Evolutionary conservation across 2,329 filamentous ascomycete genomes (phyloP).

Genomic region (Penicillium sp.): DNA sequence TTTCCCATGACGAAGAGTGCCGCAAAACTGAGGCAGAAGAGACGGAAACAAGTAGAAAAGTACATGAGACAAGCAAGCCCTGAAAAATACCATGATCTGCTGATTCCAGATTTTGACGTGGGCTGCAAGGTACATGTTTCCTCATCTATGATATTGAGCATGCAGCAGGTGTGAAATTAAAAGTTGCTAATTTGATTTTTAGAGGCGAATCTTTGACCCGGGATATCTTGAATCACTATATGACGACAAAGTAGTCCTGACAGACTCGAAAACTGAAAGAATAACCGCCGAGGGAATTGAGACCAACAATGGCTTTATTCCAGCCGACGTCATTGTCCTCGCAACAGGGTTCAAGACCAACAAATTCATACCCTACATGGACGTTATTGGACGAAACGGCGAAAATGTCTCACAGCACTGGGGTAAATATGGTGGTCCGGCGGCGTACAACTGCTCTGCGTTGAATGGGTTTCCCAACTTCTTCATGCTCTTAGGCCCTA

Average conservation of each 20-base stretch:
- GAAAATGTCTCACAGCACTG: background rate
- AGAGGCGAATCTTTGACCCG: constrained; percentile 60
- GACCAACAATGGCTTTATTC: constrained; percentile 24
- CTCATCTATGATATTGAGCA: too few relatives aligned
- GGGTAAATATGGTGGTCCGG: constrained; percentile 55
- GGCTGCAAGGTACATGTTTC: constrained; percentile 64
- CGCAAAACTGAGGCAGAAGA: constrained; percentile 23
- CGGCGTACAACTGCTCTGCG: constrained; percentile 62
- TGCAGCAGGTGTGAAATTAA: too few relatives aligned
- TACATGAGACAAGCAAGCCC: constrained; percentile 57
- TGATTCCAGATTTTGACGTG: constrained; percentile 65
- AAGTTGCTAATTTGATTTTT: background rate
- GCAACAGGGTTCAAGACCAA: constrained; percentile 34
- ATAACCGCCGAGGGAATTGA: constrained; percentile 50
- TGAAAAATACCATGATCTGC: constrained; percentile 61
- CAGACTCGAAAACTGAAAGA: background rate
- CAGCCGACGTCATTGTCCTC: constrained; percentile 31
- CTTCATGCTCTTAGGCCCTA: constrained; percentile 39
- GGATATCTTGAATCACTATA: background rate
- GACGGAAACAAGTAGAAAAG: constrained; percentile 46
- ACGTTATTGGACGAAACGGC: background rate
- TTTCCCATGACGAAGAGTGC: constrained; percentile 26
- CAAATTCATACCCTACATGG: constrained; percentile 22
- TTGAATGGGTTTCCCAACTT: constrained; percentile 56
- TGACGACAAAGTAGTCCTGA: background rate